Evolutionary conservation across 2,329 filamentous ascomycete genomes (phyloP).

Genomic region (Arthroderma sp.): DNA sequence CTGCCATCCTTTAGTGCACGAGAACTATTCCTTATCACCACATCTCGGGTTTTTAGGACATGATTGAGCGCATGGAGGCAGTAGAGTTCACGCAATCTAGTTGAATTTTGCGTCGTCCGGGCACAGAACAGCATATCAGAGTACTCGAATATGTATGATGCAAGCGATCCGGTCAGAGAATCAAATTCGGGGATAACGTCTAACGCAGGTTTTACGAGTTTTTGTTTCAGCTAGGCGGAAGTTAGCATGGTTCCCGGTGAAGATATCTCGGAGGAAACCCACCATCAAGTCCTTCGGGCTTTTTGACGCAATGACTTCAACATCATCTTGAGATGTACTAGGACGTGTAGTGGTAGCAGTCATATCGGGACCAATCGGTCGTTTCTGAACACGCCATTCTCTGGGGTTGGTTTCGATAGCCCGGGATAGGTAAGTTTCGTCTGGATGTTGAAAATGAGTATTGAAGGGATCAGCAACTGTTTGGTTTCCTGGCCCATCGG

Average conservation of each 20-base stretch:
- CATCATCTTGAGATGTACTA: too few relatives aligned
- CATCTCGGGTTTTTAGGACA: conserved; percentile 81
- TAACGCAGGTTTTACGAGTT: conserved; percentile 44
- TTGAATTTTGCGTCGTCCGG: conserved; percentile 55
- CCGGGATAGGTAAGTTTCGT: conserved; percentile 46
- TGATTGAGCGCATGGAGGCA: conserved; percentile 85
- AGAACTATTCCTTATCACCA: conserved; percentile 83
- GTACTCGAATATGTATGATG: conserved; percentile 66
- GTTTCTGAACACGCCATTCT: conserved; percentile 29
- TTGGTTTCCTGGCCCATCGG: conserved; percentile 21
- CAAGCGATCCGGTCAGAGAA: conserved; percentile 49
- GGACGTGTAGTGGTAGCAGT: too few relatives aligned
- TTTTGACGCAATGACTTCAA: conserved; percentile 11
- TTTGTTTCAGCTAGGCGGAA: conserved; percentile 51
- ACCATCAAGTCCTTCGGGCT: conserved; percentile 25
- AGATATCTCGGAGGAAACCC: conserved; percentile 12
- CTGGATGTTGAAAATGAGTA: conserved; percentile 58
- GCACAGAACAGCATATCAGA: conserved; percentile 66
- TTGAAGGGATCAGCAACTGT: conserved; percentile 58
- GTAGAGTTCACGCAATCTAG: conserved; percentile 54
- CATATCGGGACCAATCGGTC: too few relatives aligned
- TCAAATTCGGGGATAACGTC: conserved; percentile 47
- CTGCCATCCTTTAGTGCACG: conserved; percentile 56
- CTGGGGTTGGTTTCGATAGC: conserved; percentile 35
- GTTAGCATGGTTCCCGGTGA: neutral